phyloP scores from a whole-genome alignment of 148 eudicot species.

The Polygonum aviculare region DNA sequence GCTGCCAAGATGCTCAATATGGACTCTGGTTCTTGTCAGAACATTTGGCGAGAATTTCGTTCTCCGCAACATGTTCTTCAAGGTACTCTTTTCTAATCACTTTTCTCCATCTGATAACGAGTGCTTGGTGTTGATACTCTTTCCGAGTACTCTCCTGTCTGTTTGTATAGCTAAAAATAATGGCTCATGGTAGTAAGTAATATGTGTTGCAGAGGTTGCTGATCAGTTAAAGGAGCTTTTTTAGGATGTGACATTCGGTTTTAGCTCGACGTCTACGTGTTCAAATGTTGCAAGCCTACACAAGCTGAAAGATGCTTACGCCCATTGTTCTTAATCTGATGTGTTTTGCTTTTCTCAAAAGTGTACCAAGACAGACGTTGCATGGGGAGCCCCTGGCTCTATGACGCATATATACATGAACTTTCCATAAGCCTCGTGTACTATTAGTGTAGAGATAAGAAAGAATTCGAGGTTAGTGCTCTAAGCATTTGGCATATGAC shows the following conservation, averaged over 20 bases:
- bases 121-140: too few species aligned
- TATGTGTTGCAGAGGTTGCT: conserved; percentile 7
- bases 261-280: background rate
- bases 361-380: background rate
- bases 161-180: background rate
- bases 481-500: background rate
- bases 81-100: conserved; percentile 21
- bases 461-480: background rate
- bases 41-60: conserved; percentile 72
- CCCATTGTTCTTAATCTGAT: background rate
- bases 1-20: conserved; percentile 77
- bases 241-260: background rate
- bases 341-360: background rate
- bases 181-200: background rate
- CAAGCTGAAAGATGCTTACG: background rate
- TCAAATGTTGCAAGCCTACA: background rate
- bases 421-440: background rate
- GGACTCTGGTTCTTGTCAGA: conserved; percentile 54
- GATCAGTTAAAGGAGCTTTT: conserved; percentile 7
- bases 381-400: background rate
- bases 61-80: conserved; percentile 64
- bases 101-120: background rate
- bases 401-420: background rate
- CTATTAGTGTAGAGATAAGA: background rate
- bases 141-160: background rate